phyloP scores from a whole-genome alignment of 2,329 filamentous ascomycete genomes.

The Periconia macrospinosa region DNA sequence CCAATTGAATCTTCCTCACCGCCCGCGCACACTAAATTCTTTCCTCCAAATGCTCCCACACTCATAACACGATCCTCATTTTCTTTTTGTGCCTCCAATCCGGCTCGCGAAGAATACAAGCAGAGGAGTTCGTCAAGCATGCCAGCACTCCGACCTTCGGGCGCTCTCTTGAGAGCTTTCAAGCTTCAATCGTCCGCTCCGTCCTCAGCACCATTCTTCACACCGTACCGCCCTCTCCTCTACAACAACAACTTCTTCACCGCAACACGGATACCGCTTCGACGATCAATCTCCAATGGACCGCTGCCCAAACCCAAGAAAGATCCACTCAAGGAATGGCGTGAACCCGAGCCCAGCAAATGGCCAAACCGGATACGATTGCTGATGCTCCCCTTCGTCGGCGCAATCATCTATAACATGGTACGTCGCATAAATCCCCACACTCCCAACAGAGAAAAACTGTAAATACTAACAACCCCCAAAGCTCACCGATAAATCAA shows the following conservation, averaged over 20 bases:
- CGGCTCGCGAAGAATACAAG: too few relatives aligned
- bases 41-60: neutral
- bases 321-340: constrained; percentile 37
- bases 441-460: neutral
- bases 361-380: constrained; percentile 47
- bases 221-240: constrained; percentile 18
- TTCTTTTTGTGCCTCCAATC: neutral
- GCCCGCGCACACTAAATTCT: neutral
- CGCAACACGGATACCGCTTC: constrained; percentile 14
- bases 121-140: constrained; percentile 12
- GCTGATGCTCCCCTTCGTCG: constrained; percentile 54
- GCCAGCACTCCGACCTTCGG: constrained; percentile 30
- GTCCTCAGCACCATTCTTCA: constrained; percentile 3
- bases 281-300: constrained; percentile 22
- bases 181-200: constrained; percentile 15
- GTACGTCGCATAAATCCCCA: constrained; percentile 41
- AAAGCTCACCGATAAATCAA: constrained; percentile 42
- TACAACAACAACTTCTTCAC: constrained; percentile 18
- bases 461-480: neutral
- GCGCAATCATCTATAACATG: constrained; percentile 62
- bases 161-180: constrained; percentile 27
- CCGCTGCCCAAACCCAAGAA: constrained; percentile 21
- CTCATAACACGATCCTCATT: neutral
- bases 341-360: constrained; percentile 38
- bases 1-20: neutral